Evolutionary conservation across 805 yeast genomes (phyloP), one percentile per base, ranked within the genome.

Genomic region (Suhomyces sp.): DNA sequence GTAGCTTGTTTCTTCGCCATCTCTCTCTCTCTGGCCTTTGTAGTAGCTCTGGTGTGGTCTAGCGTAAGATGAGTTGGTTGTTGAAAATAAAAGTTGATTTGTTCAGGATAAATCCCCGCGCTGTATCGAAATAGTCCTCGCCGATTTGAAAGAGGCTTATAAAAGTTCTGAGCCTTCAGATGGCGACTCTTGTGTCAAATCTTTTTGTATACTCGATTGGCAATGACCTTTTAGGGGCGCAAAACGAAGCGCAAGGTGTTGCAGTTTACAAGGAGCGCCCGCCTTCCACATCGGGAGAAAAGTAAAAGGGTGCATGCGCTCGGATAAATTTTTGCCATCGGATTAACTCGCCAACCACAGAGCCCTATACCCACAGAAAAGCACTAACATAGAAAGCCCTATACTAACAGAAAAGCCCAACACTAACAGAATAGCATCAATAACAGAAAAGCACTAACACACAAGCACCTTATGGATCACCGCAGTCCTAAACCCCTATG

Each of bases 1-100:
- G 57, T 26, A 12, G 57, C 31, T 45, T 55, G 64, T 49, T 60
- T 58, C 54, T 65, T 64, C 31, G 50, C 54, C 66, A 62, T 63
- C 31, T 24, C 26, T 6, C 6, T 23, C 5, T 24, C 3, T 24
- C 26, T 24, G 7, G 26, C 7, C 26, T 24, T 19, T 24, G 26
- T 24, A 7, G 26, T 24, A 4, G 29, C 29, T 26, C 10, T 26
- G 29, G 3, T 26, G 29, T 26, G 7, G 29, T 26, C 26, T 24
- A 24, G 26, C 26, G 6, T 24, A 24, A 24, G 26, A 24, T 24
- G 26, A 24, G 26, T 24, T 24, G 26, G 26, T 24, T 24, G 26
- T 24, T 6, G 26, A 24, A 24, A 24, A 6, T 6, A 24, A 24
- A 24, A 6, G 26, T 2, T 24, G 7, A 24, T 24, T 27, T 29